Base-by-base conservation (phyloP, 2,329 filamentous ascomycete genomes). In the Coniella vitis region DNA sequence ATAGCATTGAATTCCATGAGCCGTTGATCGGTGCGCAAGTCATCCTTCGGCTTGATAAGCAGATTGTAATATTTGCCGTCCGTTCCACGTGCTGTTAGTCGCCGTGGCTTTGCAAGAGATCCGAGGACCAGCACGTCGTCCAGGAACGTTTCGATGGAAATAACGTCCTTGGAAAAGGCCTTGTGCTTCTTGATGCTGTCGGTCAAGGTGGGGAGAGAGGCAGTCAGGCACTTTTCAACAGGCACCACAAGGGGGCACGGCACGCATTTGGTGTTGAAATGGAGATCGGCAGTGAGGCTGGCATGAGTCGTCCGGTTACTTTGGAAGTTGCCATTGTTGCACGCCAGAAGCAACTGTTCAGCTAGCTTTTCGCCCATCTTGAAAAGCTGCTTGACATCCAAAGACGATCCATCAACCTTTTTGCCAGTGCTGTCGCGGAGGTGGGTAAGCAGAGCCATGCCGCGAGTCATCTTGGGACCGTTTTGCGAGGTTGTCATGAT, bases 1-100 rank as follows among this genome's bases (percentile, higher is more conserved):
- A 97, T 93, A 39, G 86, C 83, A 64, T 97, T 98, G 73, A 98
- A 98, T 63, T 98, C 94, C 90, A 98, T 98, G 17, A 98, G 81
- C 45, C 93, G 88, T 65, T 97, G 91, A 60, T 99, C 94, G 57
- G 95, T 98, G 44, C 93, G 86, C 20, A 99, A 78, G 64, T 99
- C 94, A 63, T 98, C 93, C 65, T 97, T 97, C 8, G 93, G 94
- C 62, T 99, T 98, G 72, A 95, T 94, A 48, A 99, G 76, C 7
- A 98, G 79, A 55, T 88, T 87, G 64, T 98, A 98, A 16, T 78
- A 76, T 51, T 85, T 86, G 7, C 94, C 93, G 65, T 99, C 90
- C 0, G 87, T 91, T 0, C 91, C 93, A 47, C 87, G 80, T 7
- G 93, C 87, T 14, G 83, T 93, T 47, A 99, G 80, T 57, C 91